These are phyloP conservation scores for Paulownia fortunei DNA, from an alignment of 257 asterid species.

Conservation along the genomic window DNA sequence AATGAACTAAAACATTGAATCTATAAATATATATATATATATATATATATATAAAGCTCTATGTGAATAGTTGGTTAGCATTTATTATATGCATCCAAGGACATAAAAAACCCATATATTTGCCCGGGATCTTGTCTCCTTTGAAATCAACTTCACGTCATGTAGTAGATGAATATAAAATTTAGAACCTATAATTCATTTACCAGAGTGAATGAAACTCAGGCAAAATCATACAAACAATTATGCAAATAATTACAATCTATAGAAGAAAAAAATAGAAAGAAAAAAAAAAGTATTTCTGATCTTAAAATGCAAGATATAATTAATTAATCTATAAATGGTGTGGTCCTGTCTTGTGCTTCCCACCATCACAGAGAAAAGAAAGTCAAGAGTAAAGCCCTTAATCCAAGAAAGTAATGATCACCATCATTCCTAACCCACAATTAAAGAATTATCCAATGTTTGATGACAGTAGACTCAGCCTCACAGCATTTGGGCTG, in stretches of 20 bases:
- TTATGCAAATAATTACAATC: background rate
- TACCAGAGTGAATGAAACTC: background rate
- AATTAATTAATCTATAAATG: constrained; percentile 18
- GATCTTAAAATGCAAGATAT: constrained; percentile 21
- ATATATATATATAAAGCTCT: too few species aligned
- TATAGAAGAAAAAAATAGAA: background rate
- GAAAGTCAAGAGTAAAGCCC: constrained; percentile 31
- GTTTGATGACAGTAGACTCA: constrained; percentile 16
- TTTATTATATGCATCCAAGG: background rate
- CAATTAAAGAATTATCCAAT: constrained; percentile 21
- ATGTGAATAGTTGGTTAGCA: background rate
- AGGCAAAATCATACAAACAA: background rate
- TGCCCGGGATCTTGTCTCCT: constrained; percentile 24
- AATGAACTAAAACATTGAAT: background rate
- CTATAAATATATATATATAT: too few species aligned
- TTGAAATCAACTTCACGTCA: constrained; percentile 3
- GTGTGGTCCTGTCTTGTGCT: constrained; percentile 44
- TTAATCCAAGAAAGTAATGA: constrained; percentile 49
- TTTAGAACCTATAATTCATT: constrained; percentile 4
- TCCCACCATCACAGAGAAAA: constrained; percentile 27
- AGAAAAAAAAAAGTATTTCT: background rate
- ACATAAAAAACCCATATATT: background rate
- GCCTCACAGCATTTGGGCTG: constrained; percentile 36
- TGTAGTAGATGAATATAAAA: background rate
- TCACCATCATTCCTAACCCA: constrained; percentile 46